Evolutionary conservation across 2,329 filamentous ascomycete species (phyloP).

Genomic region (Fonsecaea pedrosoi): DNA sequence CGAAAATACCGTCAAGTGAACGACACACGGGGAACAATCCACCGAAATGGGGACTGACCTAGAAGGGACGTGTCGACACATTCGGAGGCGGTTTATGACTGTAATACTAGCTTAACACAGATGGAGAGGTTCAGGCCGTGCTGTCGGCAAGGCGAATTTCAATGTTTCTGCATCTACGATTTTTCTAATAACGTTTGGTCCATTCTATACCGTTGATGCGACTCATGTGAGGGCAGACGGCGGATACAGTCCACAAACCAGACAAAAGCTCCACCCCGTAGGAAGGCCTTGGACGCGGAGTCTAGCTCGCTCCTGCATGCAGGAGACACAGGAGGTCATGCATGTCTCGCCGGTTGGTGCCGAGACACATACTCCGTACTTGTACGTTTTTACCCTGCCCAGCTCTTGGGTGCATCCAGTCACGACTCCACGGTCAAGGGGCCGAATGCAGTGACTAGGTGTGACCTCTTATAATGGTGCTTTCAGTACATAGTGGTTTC

Average conservation of each 20-base stretch:
- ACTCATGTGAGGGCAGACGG: background rate
- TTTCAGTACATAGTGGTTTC: background rate
- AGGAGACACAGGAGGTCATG: conserved; percentile 18
- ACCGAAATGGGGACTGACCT: background rate
- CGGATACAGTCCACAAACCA: background rate
- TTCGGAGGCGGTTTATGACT: background rate
- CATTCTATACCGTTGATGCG: background rate
- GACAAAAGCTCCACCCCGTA: background rate
- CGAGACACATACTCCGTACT: conserved; percentile 11
- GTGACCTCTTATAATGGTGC: background rate
- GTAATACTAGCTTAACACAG: conserved; percentile 7
- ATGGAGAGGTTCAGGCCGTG: background rate
- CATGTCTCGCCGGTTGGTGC: conserved; percentile 31
- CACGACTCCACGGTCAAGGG: background rate
- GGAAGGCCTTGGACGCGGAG: conserved; percentile 2
- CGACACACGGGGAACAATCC: background rate
- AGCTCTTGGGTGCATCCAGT: conserved; percentile 3
- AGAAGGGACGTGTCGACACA: background rate
- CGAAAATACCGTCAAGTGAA: background rate
- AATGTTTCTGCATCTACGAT: background rate
- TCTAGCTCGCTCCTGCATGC: conserved; percentile 6
- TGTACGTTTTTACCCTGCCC: background rate
- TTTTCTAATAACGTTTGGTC: background rate
- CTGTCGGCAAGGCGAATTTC: conserved; percentile 1
- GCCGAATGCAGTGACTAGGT: background rate